phyloP scores from a whole-genome alignment of 805 yeast species.

The Sugiyamaella marilandica region DNA sequence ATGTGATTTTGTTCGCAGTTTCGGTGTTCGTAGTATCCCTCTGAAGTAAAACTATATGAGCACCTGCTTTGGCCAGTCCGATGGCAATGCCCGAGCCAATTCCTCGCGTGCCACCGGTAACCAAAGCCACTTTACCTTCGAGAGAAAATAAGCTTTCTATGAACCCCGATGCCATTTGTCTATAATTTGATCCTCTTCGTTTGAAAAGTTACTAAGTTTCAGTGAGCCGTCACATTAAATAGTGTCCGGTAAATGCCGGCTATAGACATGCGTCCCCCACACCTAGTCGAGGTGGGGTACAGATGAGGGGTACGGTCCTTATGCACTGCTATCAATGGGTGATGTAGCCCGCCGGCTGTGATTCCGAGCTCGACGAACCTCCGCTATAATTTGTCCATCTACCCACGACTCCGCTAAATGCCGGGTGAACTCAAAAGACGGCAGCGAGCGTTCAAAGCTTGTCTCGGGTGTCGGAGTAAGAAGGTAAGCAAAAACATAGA shows the following conservation, averaged over 20 bases:
- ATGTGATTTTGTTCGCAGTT: conserved; percentile 29
- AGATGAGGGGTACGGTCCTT: no score
- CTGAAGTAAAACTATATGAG: conserved; percentile 40
- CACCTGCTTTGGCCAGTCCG: conserved; percentile 50
- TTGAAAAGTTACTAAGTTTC: no score
- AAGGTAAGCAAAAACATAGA: conserved; percentile 34
- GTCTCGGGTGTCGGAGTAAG: conserved; percentile 74
- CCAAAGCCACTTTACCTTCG: conserved; percentile 39
- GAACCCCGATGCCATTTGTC: background rate
- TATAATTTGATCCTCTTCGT: no score
- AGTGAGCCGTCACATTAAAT: no score
- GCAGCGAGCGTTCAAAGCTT: conserved; percentile 68
- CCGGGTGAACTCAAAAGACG: conserved; percentile 14
- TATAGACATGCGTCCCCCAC: no score
- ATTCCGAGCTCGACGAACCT: no score
- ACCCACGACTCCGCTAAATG: background rate
- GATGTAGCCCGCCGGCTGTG: no score
- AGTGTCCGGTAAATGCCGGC: no score
- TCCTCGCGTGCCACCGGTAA: conserved; percentile 56
- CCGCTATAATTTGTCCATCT: conserved; percentile 50
- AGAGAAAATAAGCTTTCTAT: conserved; percentile 33
- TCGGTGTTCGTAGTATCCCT: conserved; percentile 30
- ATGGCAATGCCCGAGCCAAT: conserved; percentile 51
- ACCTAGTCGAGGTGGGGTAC: no score
- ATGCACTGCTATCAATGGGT: no score